A percentile compares a stretch with the other conserved stretches of the same genome.
Evolutionary conservation across 106 monocot species (phyloP).

Genomic region (Gastrodia elata): DNA sequence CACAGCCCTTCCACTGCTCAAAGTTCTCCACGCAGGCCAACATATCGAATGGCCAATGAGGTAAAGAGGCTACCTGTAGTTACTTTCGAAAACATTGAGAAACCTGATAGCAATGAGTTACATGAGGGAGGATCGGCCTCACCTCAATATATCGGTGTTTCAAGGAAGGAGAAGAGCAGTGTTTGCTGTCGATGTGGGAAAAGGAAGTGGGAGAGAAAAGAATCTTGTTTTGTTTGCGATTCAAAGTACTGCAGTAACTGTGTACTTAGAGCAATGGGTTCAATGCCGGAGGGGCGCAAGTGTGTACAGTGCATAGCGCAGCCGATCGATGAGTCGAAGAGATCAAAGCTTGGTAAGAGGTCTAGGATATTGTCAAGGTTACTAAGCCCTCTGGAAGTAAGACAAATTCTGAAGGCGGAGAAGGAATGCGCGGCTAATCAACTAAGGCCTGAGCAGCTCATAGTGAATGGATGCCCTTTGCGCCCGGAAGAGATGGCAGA

Average conservation of each 20-base stretch:
- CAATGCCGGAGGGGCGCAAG: constrained; percentile 95
- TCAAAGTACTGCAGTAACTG: constrained; percentile 68
- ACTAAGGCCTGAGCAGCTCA: constrained; percentile 73
- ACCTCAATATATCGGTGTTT: constrained; percentile 18
- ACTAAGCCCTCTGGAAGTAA: constrained; percentile 69
- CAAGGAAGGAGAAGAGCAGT: constrained; percentile 34
- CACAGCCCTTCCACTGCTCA: constrained; percentile 8
- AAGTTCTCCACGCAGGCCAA: constrained; percentile 14
- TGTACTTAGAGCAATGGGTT: constrained; percentile 86
- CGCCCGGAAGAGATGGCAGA: constrained; percentile 83
- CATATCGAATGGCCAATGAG: constrained; percentile 5
- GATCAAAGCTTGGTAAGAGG: constrained; percentile 63
- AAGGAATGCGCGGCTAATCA: constrained; percentile 85
- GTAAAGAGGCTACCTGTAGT: constrained; percentile 15
- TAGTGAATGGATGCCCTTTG: constrained; percentile 73
- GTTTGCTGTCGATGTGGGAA: constrained; percentile 76
- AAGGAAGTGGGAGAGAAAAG: constrained; percentile 93
- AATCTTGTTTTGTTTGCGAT: constrained; percentile 73
- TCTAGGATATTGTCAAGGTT: constrained; percentile 55
- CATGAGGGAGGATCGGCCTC: constrained; percentile 9
- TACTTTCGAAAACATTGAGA: constrained; percentile 17
- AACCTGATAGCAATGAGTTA: constrained; percentile 13
- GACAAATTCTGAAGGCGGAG: constrained; percentile 90
- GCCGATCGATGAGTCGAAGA: constrained; percentile 68
- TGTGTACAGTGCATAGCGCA: constrained; percentile 81